Percentiles rank a stretch among this genome's conserved stretches.
phyloP scores from a whole-genome alignment of 176 grass and related monocot genomes.

The Carex scoparia region DNA sequence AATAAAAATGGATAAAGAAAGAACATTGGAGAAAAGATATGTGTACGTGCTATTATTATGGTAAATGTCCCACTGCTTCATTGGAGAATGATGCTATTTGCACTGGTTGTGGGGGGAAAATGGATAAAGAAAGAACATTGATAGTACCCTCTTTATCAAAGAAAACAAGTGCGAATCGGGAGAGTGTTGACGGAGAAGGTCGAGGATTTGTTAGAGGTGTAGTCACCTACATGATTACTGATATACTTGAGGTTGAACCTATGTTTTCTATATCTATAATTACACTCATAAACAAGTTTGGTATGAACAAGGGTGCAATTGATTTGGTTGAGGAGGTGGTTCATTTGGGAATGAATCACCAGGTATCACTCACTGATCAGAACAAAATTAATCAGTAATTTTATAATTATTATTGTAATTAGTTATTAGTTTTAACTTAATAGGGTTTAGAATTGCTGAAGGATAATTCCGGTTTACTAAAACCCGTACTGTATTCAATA shows the following conservation, averaged over 20 bases:
- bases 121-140: background rate
- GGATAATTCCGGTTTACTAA: no score
- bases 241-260: slow-evolving; percentile 33
- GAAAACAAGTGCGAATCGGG: background rate
- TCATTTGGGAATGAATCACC: slow-evolving; percentile 17
- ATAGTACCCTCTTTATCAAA: background rate
- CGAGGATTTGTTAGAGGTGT: slow-evolving; percentile 44
- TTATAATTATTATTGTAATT: background rate
- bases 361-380: background rate
- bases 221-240: slow-evolving; percentile 44
- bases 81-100: no score
- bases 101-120: no score
- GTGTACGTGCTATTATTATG: no score
- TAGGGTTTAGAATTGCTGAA: slow-evolving; percentile 35
- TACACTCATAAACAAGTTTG: slow-evolving; percentile 36
- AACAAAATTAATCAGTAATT: background rate
- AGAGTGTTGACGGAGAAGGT: background rate
- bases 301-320: background rate
- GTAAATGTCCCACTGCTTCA: no score
- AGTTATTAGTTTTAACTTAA: background rate
- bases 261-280: slow-evolving; percentile 30
- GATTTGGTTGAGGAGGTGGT: slow-evolving; percentile 49
- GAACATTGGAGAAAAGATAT: background rate
- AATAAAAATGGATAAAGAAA: background rate
- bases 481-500: no score